These are phyloP conservation scores for Aspergillus pseudoterreus DNA, from an alignment of 2,329 filamentous ascomycete species.

Conservation along the genomic window DNA sequence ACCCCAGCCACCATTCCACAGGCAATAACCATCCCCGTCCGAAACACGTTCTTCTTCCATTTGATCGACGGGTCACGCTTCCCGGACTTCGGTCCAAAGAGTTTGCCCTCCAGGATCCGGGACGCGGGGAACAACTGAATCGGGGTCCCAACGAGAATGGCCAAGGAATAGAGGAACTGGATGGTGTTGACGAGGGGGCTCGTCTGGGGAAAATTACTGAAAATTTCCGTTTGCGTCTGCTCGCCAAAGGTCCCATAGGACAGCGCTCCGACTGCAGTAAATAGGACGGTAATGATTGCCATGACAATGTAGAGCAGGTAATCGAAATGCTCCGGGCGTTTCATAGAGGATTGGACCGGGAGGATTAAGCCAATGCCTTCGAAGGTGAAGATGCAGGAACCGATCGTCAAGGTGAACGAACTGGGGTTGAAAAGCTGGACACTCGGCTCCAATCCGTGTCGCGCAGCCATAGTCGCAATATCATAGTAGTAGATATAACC, in stretches of 20 bases:
- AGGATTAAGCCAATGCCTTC: conserved; percentile 96
- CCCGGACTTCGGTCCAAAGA: conserved; percentile 81
- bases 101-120: conserved; percentile 84
- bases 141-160: conserved; percentile 87
- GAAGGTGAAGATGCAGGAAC: conserved; percentile 96
- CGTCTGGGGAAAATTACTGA: conserved; percentile 91
- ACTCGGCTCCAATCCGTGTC: conserved; percentile 69
- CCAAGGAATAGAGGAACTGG: conserved; percentile 89
- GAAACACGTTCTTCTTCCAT: conserved; percentile 96
- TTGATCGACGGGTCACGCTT: conserved; percentile 97
- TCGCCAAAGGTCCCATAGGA: conserved; percentile 94
- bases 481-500: conserved; percentile 94
- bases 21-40: conserved; percentile 82
- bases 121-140: conserved; percentile 96
- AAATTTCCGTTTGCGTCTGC: conserved; percentile 88
- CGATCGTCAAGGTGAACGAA: conserved; percentile 93
- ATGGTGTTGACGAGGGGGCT: conserved; percentile 89
- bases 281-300: conserved; percentile 87
- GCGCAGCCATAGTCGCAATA: conserved; percentile 71
- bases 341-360: conserved; percentile 95
- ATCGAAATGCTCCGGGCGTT: conserved; percentile 80
- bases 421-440: conserved; percentile 83
- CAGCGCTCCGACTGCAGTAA: conserved; percentile 82
- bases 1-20: conserved; percentile 83
- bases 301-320: conserved; percentile 81